Base-by-base conservation (phyloP, 2,329 filamentous ascomycete species). In the Scolecobasidium constrictum region DNA sequence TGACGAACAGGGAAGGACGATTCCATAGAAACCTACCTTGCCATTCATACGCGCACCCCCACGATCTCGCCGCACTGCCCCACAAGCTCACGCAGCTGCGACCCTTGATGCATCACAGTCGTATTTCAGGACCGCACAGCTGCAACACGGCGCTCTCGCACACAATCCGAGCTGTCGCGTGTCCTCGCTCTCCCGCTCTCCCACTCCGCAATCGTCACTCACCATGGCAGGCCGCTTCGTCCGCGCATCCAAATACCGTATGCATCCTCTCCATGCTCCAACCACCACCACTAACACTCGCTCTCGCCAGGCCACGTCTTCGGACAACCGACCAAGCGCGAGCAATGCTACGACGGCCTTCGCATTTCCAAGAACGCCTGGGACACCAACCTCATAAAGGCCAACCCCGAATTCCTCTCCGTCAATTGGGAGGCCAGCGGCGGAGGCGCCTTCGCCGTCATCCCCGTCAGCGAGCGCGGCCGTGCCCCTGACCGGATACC, bases 351-450 rank as follows among this genome's bases (percentile, higher is more conserved):
- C 69, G 92, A 98, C 66, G 96, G 96, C 66, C 72, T 98, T 53
- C 86, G 86, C 62, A 86, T 98, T 65, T 95, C 87, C 59, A 86
- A 83, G 66, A 98, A 98, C 79, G 92, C 92, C 44, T 98, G 92
- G 92, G 92, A 98, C 65, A 95, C 88, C 57, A 98, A 98, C 69
- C 71, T 98, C 59, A 77, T 96, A 68, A 96, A 96, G 82, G 92
- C 79, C 62, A 98, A 98, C 65, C 88, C 92, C 39, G 81, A 94
- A 64, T 96, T 92, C 64, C 75, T 98, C 53, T 83, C 92, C 4
- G 88, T 98, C 68, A 98, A 98, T 73, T 98, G 92, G 92, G 90
- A 98, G 67, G 75, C 92, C 31, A 85, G 86, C 61, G 92, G 92
- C 49, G 92, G 92, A 56, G 92, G 92, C 59, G 90, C 92, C 54